Evolutionary conservation across 2,329 filamentous ascomycete genomes (phyloP), one percentile per base, ranked within the genome.

Genomic region (Colletotrichum sp.): DNA sequence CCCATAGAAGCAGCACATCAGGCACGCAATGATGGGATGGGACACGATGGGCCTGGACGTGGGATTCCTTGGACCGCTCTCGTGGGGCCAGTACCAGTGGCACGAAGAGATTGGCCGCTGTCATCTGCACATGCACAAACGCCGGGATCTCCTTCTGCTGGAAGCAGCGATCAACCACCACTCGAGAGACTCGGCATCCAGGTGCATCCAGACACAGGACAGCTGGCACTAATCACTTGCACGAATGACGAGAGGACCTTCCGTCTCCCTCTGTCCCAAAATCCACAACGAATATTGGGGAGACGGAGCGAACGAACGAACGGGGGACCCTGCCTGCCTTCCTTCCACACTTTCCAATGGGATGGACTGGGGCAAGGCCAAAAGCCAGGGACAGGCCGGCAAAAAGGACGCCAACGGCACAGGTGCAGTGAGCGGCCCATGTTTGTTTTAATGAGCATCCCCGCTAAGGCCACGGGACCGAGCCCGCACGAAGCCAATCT

Each of bases 401-500:
- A 32, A 48, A 26, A 61, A 61, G 2, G 28, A 61, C 58, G 58
- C 61, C 52, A 48, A 71, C 60, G 32, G 55, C 34, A 61, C 55
- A 43, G 13, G 52, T 67, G 43, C 65, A 73, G 38, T 63, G 28
- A 68, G 64, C 55, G 64, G 72, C 58, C 72, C 67, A 58, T 52
- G 26, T 72, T 67, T 71, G 72, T 73, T 73, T 74, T 75, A 68
- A 75, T 75, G 73, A 75, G 70, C 57, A 36, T 66, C 60, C 72
- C 68, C 68, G 61, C 69, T 55, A 48, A 48, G 9, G 61, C 52
- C 57, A 58, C 64, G 34, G 61, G 43, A 24, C 36, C 65, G 70
- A 68, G 64, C 74, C 64, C 67, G 67, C 43, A 34, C 74, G 43
- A 48, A 74, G 64, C 48, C 70, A 75, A 67, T 76, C 43, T 76